phyloP scores from a whole-genome alignment of 345 rosid species.

The Ceriops zippeliana region DNA sequence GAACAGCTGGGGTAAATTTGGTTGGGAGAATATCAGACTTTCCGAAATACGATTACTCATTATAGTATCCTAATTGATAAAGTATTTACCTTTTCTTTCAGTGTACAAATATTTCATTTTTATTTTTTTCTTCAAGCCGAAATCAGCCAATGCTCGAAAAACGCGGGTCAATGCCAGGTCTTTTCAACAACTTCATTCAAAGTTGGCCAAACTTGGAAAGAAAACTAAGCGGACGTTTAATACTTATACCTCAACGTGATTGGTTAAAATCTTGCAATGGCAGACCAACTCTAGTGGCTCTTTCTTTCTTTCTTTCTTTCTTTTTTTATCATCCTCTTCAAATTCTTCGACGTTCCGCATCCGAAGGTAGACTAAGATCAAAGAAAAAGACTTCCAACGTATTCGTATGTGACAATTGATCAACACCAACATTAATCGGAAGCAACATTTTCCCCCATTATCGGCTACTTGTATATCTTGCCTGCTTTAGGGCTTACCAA shows the following conservation, averaged over 20 bases:
- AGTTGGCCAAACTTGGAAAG: background rate
- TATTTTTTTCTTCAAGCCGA: too few relatives aligned
- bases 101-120: too few relatives aligned
- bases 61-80: background rate
- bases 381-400: background rate
- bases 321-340: background rate
- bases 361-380: conserved; percentile 23
- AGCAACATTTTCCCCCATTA: too few relatives aligned
- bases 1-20: background rate
- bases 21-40: background rate
- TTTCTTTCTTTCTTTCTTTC: too few relatives aligned
- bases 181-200: conserved; percentile 7
- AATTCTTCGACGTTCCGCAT: conserved; percentile 23
- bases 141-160: conserved; percentile 12
- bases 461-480: too few relatives aligned
- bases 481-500: too few relatives aligned
- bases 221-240: background rate
- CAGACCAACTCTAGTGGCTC: conserved; percentile 45
- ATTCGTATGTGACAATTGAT: too few relatives aligned
- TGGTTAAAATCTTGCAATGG: conserved; percentile 26
- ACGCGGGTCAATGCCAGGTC: conserved; percentile 27
- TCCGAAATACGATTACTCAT: background rate
- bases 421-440: too few relatives aligned
- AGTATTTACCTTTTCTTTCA: too few relatives aligned
- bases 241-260: background rate